These are phyloP conservation scores for Sordaria brevicollis DNA, from an alignment of 495 filamentous ascomycete species.

Conservation along the genomic window DNA sequence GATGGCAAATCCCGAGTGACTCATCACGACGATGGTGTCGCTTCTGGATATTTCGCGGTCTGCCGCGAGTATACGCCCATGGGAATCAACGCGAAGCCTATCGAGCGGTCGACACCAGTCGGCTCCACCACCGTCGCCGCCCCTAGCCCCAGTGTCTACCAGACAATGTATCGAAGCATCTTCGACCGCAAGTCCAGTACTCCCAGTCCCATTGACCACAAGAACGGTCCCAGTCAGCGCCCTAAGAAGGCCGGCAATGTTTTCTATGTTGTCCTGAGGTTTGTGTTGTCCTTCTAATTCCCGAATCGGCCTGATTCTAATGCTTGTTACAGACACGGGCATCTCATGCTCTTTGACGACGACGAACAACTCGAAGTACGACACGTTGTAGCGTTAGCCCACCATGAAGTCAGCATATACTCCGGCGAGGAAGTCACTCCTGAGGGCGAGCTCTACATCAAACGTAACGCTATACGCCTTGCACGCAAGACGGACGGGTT, in stretches of 20 bases:
- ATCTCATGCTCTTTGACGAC: conserved; percentile 96
- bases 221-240: conserved; percentile 42
- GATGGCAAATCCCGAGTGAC: conserved; percentile 31
- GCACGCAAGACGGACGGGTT: conserved; percentile 54
- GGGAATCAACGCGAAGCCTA: conserved; percentile 84
- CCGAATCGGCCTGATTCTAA: background rate
- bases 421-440: conserved; percentile 71
- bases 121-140: conserved; percentile 53
- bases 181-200: conserved; percentile 67
- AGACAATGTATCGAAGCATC: conserved; percentile 92
- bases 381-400: conserved; percentile 84
- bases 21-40: conserved; percentile 66
- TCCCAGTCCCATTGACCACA: conserved; percentile 38
- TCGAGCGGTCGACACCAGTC: conserved; percentile 74
- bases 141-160: conserved; percentile 87
- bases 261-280: conserved; percentile 90
- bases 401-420: conserved; percentile 79
- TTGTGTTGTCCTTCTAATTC: conserved; percentile 13
- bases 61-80: conserved; percentile 86
- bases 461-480: conserved; percentile 86
- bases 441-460: conserved; percentile 90
- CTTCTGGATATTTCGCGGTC: conserved; percentile 89
- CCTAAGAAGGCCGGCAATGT: conserved; percentile 72
- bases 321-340: conserved; percentile 59
- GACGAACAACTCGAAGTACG: conserved; percentile 78